These are phyloP conservation scores for Sphagnum magellanicum DNA, from an alignment of 228 moss, liverwort and hornwort species.

Conservation along the genomic window DNA sequence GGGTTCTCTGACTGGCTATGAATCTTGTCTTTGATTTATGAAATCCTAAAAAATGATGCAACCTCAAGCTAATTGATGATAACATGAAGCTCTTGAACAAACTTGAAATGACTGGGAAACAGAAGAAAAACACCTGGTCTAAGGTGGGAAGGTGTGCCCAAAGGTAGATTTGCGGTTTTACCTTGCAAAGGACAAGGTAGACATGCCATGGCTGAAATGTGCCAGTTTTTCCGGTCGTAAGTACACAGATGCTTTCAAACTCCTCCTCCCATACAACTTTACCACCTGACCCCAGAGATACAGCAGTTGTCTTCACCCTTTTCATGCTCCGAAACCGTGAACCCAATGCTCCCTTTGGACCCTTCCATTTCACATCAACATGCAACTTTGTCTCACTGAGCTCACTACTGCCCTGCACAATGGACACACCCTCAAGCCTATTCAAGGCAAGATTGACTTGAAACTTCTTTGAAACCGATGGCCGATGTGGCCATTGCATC, in stretches of 20 bases:
- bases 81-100: neutral
- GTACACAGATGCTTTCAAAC: conserved; percentile 74
- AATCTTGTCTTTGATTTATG: neutral
- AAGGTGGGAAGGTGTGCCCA: too few relatives aligned
- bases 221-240: conserved; percentile 58
- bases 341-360: conserved; percentile 67
- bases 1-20: too few relatives aligned
- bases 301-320: conserved; percentile 48
- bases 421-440: conserved; percentile 54
- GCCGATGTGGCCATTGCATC: conserved; percentile 88
- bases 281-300: conserved; percentile 49
- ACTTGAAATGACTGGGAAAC: neutral
- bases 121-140: neutral
- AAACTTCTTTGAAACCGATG: conserved; percentile 67
- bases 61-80: neutral
- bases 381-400: conserved; percentile 45
- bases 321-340: conserved; percentile 83
- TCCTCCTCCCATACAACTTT: conserved; percentile 68
- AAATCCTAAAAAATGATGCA: neutral
- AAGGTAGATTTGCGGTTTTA: conserved; percentile 5
- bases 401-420: conserved; percentile 8
- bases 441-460: conserved; percentile 75
- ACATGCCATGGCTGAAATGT: conserved; percentile 82
- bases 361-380: conserved; percentile 93
- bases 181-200: conserved; percentile 78